Percentiles rank a stretch among this genome's conserved stretches.
These are phyloP conservation scores for Cladobotryum protrusum DNA, from an alignment of 2,329 filamentous ascomycete species.

Conservation along the genomic window DNA sequence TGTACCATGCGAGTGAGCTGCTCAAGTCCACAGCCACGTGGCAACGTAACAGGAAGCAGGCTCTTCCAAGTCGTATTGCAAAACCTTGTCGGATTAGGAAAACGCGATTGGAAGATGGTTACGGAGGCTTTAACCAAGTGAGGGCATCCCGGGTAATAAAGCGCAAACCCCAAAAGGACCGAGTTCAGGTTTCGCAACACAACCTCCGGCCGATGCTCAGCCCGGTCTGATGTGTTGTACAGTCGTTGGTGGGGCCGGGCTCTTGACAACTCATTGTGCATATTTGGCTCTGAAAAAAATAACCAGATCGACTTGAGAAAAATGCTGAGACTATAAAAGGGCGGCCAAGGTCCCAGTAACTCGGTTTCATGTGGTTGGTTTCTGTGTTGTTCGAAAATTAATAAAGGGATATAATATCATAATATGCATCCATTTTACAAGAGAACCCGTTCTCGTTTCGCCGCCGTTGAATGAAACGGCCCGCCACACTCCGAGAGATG, in stretches of 20 bases:
- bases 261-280: slow-evolving; percentile 14
- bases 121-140: background rate
- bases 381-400: too few relatives aligned
- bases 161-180: slow-evolving; percentile 2
- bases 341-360: slow-evolving; percentile 3
- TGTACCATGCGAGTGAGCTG: background rate
- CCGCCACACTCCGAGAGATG: background rate
- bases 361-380: background rate
- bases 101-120: slow-evolving; percentile 5
- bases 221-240: slow-evolving; percentile 12
- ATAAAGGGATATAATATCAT: too few relatives aligned
- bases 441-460: background rate
- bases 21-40: slow-evolving; percentile 9
- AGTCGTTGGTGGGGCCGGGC: slow-evolving; percentile 9
- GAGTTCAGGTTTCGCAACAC: too few relatives aligned
- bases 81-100: slow-evolving; percentile 6
- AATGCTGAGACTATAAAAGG: slow-evolving; percentile 9
- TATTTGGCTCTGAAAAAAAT: slow-evolving; percentile 9
- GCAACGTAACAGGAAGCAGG: slow-evolving; percentile 9
- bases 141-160: slow-evolving; percentile 6
- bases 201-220: too few relatives aligned
- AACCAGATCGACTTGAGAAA: slow-evolving; percentile 6
- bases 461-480: slow-evolving; percentile 4
- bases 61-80: background rate
- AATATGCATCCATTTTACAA: too few relatives aligned